phyloP scores from a whole-genome alignment of 306 rosid species.

The Ochetophila trinervis region DNA sequence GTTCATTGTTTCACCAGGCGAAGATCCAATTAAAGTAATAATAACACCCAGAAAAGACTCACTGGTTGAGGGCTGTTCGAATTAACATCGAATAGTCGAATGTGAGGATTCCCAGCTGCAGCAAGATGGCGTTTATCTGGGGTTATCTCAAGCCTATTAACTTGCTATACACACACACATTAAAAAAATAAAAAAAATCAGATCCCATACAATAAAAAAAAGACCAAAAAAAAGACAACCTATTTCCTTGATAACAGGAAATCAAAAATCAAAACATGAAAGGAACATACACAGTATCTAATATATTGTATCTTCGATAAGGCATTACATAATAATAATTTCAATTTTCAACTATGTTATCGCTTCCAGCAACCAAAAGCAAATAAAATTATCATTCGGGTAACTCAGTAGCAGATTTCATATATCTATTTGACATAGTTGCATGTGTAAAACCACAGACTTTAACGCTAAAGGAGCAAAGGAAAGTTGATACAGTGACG shows the following conservation, averaged over 20 bases:
- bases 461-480: background rate
- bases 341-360: too few relatives aligned
- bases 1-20: background rate
- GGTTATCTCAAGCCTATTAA: constrained; percentile 92
- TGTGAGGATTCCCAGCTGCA: constrained; percentile 98
- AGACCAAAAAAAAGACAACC: constrained; percentile 10
- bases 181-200: constrained; percentile 21
- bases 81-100: constrained; percentile 88
- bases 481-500: constrained; percentile 2
- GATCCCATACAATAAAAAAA: constrained; percentile 6
- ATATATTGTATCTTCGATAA: too few relatives aligned
- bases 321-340: too few relatives aligned
- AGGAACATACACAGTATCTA: too few relatives aligned
- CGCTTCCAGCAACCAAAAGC: too few relatives aligned
- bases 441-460: background rate
- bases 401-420: too few relatives aligned
- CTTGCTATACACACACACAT: constrained; percentile 54
- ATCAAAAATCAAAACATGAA: background rate
- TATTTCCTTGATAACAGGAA: too few relatives aligned
- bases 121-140: constrained; percentile 92
- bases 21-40: background rate
- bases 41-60: constrained; percentile 28
- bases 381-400: too few relatives aligned
- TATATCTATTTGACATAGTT: too few relatives aligned
- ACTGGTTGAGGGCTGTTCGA: constrained; percentile 94